Conservation (phyloP, 2,329 filamentous ascomycete genomes). For the Claviceps monticola region DNA sequence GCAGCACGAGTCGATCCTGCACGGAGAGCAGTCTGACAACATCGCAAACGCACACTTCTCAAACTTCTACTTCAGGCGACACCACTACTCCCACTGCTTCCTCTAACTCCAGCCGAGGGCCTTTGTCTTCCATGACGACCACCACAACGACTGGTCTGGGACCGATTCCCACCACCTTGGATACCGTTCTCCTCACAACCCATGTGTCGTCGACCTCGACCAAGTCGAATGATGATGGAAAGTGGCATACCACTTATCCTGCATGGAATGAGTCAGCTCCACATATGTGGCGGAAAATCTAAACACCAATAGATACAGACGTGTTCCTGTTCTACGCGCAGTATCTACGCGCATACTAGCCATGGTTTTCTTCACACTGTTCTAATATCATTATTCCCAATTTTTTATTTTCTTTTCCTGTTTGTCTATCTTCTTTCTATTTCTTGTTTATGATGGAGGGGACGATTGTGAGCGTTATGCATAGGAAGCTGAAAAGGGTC, state of each 20-base stretch:
- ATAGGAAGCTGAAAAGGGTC: too few relatives aligned
- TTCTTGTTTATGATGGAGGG: too few relatives aligned
- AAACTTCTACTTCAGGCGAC: not conserved
- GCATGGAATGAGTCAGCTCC: slow-evolving; percentile 26
- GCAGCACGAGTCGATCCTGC: not conserved
- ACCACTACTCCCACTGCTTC: not conserved
- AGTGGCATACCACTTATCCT: slow-evolving; percentile 32
- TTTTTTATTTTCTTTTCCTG: not conserved
- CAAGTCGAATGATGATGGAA: slow-evolving; percentile 26
- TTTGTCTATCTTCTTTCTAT: not conserved
- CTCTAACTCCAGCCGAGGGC: not conserved
- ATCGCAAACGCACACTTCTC: not conserved
- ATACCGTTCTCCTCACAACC: slow-evolving; percentile 2
- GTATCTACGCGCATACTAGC: not conserved
- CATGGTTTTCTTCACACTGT: not conserved
- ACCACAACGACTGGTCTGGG: not conserved
- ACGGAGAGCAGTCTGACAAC: not conserved
- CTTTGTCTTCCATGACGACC: not conserved
- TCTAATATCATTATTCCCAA: not conserved
- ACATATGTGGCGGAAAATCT: not conserved
- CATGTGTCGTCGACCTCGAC: slow-evolving; percentile 10
- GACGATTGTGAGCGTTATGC: too few relatives aligned
- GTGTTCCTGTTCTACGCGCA: too few relatives aligned
- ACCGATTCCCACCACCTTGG: not conserved
- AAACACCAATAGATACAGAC: too few relatives aligned